Percentiles rank a stretch among this genome's conserved stretches.
These are phyloP conservation scores for Drosera spatulata DNA, from an alignment of 179 eudicot species.

Conservation along the genomic window DNA sequence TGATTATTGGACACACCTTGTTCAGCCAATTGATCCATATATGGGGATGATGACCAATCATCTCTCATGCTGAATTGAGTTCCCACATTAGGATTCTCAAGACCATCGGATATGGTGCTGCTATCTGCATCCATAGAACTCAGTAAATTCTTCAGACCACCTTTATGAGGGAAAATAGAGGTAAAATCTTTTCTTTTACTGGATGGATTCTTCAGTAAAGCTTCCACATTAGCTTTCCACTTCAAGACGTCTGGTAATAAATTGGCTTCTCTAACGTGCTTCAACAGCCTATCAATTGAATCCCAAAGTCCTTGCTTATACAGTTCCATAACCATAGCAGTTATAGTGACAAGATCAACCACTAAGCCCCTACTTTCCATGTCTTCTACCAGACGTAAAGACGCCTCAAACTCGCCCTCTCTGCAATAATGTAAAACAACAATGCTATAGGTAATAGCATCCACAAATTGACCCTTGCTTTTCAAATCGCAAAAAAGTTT, in stretches of 20 bases:
- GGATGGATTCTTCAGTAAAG: slow-evolving; percentile 33
- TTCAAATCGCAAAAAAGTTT: slow-evolving; percentile 64
- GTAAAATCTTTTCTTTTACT: slow-evolving; percentile 47
- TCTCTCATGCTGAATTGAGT: slow-evolving; percentile 17
- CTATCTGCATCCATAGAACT: slow-evolving; percentile 13
- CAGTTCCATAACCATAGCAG: slow-evolving; percentile 50
- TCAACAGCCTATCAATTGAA: slow-evolving; percentile 57
- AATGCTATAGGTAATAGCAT: slow-evolving; percentile 72
- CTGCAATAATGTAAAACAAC: slow-evolving; percentile 52
- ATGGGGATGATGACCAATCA: slow-evolving; percentile 82
- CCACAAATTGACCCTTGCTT: slow-evolving; percentile 81
- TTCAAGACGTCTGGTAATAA: slow-evolving; percentile 42
- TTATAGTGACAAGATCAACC: slow-evolving; percentile 76
- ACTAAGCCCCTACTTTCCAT: slow-evolving; percentile 83
- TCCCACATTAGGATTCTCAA: slow-evolving; percentile 15
- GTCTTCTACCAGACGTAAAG: slow-evolving; percentile 69
- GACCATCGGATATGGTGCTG: slow-evolving; percentile 7
- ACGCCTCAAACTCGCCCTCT: slow-evolving; percentile 55
- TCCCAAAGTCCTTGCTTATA: slow-evolving; percentile 65
- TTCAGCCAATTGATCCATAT: slow-evolving; percentile 67
- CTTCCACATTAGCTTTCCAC: slow-evolving; percentile 82
- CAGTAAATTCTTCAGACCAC: slow-evolving; percentile 30
- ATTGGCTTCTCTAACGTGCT: slow-evolving; percentile 56
- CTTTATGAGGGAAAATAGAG: slow-evolving; percentile 60
- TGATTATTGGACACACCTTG: slow-evolving; percentile 13